A percentile compares a stretch with the other conserved stretches of the same genome.
These are phyloP conservation scores for Heliosperma pusillum DNA, from an alignment of 148 eudicot species.

Conservation along the genomic window DNA sequence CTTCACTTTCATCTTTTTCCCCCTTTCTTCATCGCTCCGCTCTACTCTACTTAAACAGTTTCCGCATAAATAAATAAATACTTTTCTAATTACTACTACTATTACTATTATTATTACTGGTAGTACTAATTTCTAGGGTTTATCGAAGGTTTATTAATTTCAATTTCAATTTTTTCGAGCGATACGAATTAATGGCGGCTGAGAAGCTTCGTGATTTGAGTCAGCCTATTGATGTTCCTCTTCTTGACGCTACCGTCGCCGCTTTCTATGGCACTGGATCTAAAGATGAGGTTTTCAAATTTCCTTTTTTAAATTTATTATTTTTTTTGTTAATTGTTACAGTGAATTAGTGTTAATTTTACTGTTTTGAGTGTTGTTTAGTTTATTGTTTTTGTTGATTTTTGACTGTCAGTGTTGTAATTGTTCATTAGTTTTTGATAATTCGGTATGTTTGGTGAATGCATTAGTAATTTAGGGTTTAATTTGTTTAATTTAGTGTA, in stretches of 20 bases:
- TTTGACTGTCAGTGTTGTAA: not conserved
- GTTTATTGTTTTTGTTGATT: not conserved
- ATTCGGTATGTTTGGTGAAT: not conserved
- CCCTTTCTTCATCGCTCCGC: not conserved
- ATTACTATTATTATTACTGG: not conserved
- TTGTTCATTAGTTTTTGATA: not conserved
- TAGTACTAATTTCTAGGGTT: constrained; percentile 22
- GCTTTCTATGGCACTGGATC: constrained; percentile 99
- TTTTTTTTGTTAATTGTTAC: not conserved
- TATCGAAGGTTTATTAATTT: constrained; percentile 24
- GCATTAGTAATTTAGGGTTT: not conserved
- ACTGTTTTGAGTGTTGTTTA: not conserved
- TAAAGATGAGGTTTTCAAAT: constrained; percentile 60
- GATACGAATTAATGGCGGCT: constrained; percentile 57
- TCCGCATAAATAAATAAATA: constrained; percentile 10
- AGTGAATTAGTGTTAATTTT: not conserved
- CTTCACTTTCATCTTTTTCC: not conserved
- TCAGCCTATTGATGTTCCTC: constrained; percentile 82
- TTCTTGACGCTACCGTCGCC: constrained; percentile 89
- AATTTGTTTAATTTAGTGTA: not conserved
- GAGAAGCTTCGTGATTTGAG: constrained; percentile 89
- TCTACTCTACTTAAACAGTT: not conserved
- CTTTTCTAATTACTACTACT: not conserved
- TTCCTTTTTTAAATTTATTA: too few relatives aligned
- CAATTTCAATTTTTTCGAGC: constrained; percentile 11